Evolutionary conservation across 441 rosid species (phyloP).

Genomic region (Gossypium aridum): DNA sequence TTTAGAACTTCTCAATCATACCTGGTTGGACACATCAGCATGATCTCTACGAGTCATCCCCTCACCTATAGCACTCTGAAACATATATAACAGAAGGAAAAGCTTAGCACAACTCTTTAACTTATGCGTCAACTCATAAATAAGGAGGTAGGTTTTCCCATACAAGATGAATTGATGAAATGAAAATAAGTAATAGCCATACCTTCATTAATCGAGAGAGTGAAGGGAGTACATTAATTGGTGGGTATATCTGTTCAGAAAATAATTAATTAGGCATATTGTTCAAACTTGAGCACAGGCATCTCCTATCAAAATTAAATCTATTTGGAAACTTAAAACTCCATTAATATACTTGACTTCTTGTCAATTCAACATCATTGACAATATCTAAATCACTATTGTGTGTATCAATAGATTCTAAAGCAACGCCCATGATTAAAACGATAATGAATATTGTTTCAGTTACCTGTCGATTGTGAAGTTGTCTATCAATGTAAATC

Average conservation of each 20-base stretch:
- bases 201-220: conserved; percentile 92
- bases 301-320: neutral
- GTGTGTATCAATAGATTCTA: neutral
- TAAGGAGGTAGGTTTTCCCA: neutral
- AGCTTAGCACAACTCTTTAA: neutral
- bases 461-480: conserved; percentile 80
- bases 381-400: neutral
- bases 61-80: conserved; percentile 99
- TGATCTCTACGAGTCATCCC: conserved; percentile 99
- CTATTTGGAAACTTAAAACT: neutral
- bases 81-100: neutral
- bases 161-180: neutral
- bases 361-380: neutral
- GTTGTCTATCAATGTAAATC: conserved; percentile 95
- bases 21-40: conserved; percentile 99
- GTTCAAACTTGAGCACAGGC: neutral
- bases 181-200: neutral
- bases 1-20: conserved; percentile 17
- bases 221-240: conserved; percentile 96
- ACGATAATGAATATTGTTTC: neutral
- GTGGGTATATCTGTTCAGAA: conserved; percentile 83
- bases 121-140: neutral
- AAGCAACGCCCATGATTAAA: neutral
- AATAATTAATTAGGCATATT: neutral
- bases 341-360: neutral